Evolutionary conservation across 179 eudicot genomes (phyloP).

Genomic region (Amaranthus tricolor): DNA sequence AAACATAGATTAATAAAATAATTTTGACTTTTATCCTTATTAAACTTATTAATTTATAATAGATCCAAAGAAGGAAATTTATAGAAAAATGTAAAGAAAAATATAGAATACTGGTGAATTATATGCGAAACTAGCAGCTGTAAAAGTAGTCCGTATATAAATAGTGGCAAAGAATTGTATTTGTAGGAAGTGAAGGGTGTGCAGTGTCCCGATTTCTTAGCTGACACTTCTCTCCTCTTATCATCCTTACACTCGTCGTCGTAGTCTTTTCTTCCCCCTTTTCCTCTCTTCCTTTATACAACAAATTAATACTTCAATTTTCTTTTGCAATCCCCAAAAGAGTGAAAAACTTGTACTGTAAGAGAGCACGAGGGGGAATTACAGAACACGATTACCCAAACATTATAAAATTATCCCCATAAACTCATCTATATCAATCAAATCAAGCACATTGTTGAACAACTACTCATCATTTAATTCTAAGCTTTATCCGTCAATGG

Average conservation of each 20-base stretch:
- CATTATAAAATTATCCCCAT: not conserved
- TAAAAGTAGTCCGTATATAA: not conserved
- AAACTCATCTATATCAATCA: not conserved
- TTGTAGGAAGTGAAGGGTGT: constrained; percentile 9
- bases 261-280: constrained; percentile 3
- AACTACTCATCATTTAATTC: not conserved
- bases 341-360: not conserved
- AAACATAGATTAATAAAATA: no score
- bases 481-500: constrained; percentile 19
- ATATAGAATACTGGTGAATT: no score
- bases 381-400: not conserved
- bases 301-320: not conserved
- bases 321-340: not conserved
- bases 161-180: not conserved
- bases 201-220: constrained; percentile 6
- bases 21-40: no score
- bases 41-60: no score
- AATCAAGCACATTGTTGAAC: not conserved
- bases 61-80: no score
- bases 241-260: constrained; percentile 19
- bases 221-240: constrained; percentile 24
- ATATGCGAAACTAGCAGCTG: not conserved
- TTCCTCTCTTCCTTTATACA: constrained; percentile 8
- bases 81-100: no score
- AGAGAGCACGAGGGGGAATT: not conserved